Evolutionary conservation across 495 filamentous ascomycete species (phyloP).

Genomic region (Jackrogersella multiformis): DNA sequence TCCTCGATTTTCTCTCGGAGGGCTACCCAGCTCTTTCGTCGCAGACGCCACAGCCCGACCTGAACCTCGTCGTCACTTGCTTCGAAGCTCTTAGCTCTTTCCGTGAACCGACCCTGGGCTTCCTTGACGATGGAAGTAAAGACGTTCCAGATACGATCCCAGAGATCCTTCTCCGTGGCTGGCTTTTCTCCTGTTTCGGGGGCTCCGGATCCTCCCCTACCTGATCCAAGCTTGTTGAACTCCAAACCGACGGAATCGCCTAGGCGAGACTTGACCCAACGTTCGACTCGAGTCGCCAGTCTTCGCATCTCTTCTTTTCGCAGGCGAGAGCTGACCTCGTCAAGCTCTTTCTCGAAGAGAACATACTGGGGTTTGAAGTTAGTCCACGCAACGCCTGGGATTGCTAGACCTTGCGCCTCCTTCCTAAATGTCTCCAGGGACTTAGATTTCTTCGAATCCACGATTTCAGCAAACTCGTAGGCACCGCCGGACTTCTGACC

Average conservation of each 20-base stretch:
- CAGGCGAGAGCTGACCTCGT: slow-evolving; percentile 81
- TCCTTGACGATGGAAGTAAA: slow-evolving; percentile 87
- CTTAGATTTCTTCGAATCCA: slow-evolving; percentile 79
- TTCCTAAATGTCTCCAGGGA: slow-evolving; percentile 78
- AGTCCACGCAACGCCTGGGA: slow-evolving; percentile 84
- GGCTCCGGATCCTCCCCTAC: slow-evolving; percentile 79
- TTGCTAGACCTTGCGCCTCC: slow-evolving; percentile 75
- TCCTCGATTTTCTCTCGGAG: slow-evolving; percentile 92
- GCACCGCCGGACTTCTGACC: slow-evolving; percentile 88
- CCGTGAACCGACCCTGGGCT: slow-evolving; percentile 84
- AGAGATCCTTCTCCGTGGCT: slow-evolving; percentile 79
- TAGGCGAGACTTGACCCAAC: slow-evolving; percentile 88
- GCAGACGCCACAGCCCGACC: slow-evolving; percentile 89
- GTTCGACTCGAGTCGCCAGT: slow-evolving; percentile 86
- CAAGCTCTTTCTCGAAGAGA: slow-evolving; percentile 79
- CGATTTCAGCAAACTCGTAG: slow-evolving; percentile 96
- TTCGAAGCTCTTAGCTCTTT: slow-evolving; percentile 90
- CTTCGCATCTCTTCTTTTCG: slow-evolving; percentile 95
- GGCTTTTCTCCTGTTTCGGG: slow-evolving; percentile 81
- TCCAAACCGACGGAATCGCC: slow-evolving; percentile 89
- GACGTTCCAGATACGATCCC: slow-evolving; percentile 93
- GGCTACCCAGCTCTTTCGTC: slow-evolving; percentile 93
- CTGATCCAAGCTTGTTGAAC: slow-evolving; percentile 92
- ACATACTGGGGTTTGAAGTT: slow-evolving; percentile 66
- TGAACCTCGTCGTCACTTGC: slow-evolving; percentile 91